These are phyloP conservation scores for Aspergillus homomorphus DNA, from an alignment of 495 filamentous ascomycete genomes.

Conservation along the genomic window DNA sequence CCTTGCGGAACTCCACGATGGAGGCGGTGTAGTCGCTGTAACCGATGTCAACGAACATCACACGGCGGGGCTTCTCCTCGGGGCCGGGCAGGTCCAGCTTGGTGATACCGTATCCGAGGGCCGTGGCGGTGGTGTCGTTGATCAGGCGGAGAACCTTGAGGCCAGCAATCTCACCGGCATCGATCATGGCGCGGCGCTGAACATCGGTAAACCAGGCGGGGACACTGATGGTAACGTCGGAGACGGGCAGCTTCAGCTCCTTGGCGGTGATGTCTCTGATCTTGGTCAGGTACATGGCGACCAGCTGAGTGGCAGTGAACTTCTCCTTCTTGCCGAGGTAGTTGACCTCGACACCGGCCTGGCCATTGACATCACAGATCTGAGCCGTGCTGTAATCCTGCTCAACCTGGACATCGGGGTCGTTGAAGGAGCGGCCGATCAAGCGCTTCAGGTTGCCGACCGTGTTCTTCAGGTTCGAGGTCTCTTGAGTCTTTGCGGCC, in stretches of 20 bases:
- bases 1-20: slow-evolving; percentile 95
- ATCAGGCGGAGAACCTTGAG: slow-evolving; percentile 90
- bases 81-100: slow-evolving; percentile 84
- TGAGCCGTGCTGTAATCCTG: slow-evolving; percentile 84
- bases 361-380: slow-evolving; percentile 86
- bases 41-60: slow-evolving; percentile 93
- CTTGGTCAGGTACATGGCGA: slow-evolving; percentile 94
- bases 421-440: slow-evolving; percentile 76
- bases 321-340: slow-evolving; percentile 93
- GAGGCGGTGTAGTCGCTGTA: slow-evolving; percentile 93
- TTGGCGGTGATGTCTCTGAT: slow-evolving; percentile 81
- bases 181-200: slow-evolving; percentile 83
- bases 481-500: slow-evolving; percentile 96
- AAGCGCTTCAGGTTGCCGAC: slow-evolving; percentile 89
- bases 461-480: slow-evolving; percentile 99
- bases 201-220: slow-evolving; percentile 97
- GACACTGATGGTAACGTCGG: slow-evolving; percentile 89
- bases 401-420: slow-evolving; percentile 91
- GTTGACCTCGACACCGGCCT: slow-evolving; percentile 89
- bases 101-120: slow-evolving; percentile 95
- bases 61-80: slow-evolving; percentile 90
- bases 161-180: slow-evolving; percentile 92
- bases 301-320: slow-evolving; percentile 87
- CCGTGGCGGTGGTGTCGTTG: slow-evolving; percentile 97
- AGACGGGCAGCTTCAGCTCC: slow-evolving; percentile 90